These are phyloP conservation scores for Xylaria curta DNA, from an alignment of 495 filamentous ascomycete species.

Conservation along the genomic window DNA sequence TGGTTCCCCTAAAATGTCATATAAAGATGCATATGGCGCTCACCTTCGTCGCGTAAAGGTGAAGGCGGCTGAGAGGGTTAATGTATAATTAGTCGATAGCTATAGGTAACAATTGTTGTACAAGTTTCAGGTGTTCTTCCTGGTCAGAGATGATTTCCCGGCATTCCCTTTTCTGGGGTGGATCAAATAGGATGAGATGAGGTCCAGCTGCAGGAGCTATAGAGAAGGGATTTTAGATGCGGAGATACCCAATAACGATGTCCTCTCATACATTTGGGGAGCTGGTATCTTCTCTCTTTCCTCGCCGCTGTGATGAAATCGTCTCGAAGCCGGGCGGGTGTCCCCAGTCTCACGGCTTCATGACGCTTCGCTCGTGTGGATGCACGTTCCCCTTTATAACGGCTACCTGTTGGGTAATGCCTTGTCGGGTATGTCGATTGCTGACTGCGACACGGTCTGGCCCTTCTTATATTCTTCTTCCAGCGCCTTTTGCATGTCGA, in stretches of 20 bases:
- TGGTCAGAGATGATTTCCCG: neutral
- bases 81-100: slow-evolving; percentile 12
- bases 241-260: neutral
- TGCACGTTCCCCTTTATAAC: neutral
- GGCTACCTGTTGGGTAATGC: slow-evolving; percentile 34
- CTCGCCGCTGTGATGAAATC: neutral
- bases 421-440: slow-evolving; percentile 35
- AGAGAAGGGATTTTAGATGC: neutral
- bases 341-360: neutral
- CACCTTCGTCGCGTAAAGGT: neutral
- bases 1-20: neutral
- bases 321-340: neutral
- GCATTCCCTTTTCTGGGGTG: neutral
- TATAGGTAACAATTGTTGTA: slow-evolving; percentile 12
- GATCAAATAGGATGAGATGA: neutral
- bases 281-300: neutral
- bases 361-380: neutral
- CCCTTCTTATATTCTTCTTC: slow-evolving; percentile 91
- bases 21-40: neutral
- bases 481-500: slow-evolving; percentile 84
- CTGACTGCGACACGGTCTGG: slow-evolving; percentile 62
- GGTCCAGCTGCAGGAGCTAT: neutral
- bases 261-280: neutral
- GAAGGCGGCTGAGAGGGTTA: neutral
- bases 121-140: slow-evolving; percentile 4